Evolutionary conservation across 495 filamentous ascomycete genomes (phyloP), one percentile per base, ranked within the genome.

Genomic region (Pyronema domesticum): DNA sequence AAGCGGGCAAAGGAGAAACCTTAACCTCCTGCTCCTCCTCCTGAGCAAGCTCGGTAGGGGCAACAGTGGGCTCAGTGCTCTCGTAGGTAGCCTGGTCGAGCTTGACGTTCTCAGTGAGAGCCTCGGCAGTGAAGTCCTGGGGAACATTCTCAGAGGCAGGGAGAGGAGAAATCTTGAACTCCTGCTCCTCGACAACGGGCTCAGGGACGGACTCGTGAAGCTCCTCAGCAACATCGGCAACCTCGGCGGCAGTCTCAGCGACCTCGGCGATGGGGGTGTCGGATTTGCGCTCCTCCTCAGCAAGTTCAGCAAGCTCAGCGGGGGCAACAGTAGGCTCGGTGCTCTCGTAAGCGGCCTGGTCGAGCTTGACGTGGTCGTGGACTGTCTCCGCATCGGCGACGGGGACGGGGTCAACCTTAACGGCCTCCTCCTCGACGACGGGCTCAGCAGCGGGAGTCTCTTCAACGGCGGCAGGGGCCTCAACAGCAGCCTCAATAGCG

Each of bases 41-140:
- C 48, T 51, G 18, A 13, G 13, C 18, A 33, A 14, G 18, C 48
- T 51, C 48, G 4, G 33, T 23, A 10, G 45, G 45, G 3, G 17
- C 11, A 7, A 51, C 48, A 13, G 6, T 51, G 36, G 76, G 63
- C 61, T 80, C 82, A 60, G 76, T 76, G 60, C 80, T 80, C 62
- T 94, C 82, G 67, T 94, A 94, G 0, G 81, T 85, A 59, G 77
- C 82, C 68, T 83, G 74, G 65, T 94, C 86, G 8, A 85, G 74
- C 51, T 77, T 83, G 49, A 83, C 85, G 42, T 74, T 72, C 59
- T 72, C 75, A 37, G 74, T 67, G 58, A 76, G 65, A 37, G 73
- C 73, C 59, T 76, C 76, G 19, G 70, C 63, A 23, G 14, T 46
- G 30, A 13, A 15, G 30, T 34, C 47, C 23, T 47, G 14, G 2